These are phyloP conservation scores for Psidium friedrichsthalianum DNA, from an alignment of 345 rosid genomes.

Conservation along the genomic window DNA sequence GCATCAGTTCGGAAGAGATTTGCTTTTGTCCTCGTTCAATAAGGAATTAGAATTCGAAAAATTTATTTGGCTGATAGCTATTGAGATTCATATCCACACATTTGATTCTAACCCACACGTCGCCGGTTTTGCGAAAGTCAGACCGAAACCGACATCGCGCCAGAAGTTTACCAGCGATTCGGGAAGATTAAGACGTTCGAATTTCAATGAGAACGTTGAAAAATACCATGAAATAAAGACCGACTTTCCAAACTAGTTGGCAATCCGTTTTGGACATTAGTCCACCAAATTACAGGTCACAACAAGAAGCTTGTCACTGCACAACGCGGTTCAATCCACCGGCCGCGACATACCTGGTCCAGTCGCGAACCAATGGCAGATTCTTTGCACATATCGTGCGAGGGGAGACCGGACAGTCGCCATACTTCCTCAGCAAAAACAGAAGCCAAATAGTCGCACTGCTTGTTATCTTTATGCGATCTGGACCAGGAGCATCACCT, in stretches of 20 bases:
- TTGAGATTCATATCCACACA: background rate
- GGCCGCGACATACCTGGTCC: background rate
- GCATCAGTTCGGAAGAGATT: background rate
- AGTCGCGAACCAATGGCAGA: background rate
- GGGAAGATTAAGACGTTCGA: background rate
- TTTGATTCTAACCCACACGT: background rate
- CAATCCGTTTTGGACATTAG: background rate
- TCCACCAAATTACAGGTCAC: background rate
- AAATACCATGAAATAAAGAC: background rate
- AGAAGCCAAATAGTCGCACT: background rate
- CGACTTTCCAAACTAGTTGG: background rate
- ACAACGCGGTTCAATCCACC: background rate
- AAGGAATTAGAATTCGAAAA: background rate
- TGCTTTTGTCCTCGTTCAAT: background rate
- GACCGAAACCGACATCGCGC: background rate
- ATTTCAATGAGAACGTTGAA: background rate
- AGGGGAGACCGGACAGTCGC: background rate
- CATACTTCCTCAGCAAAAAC: background rate
- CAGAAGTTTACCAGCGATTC: background rate
- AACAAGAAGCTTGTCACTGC: background rate
- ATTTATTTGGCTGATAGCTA: background rate
- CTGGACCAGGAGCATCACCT: background rate
- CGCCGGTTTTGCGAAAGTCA: background rate
- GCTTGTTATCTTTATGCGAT: background rate
- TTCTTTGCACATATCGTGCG: background rate